Evolutionary conservation across 2,329 filamentous ascomycete species (phyloP), one percentile per base, ranked within the genome.

Genomic region (Acrocalymma vagum): DNA sequence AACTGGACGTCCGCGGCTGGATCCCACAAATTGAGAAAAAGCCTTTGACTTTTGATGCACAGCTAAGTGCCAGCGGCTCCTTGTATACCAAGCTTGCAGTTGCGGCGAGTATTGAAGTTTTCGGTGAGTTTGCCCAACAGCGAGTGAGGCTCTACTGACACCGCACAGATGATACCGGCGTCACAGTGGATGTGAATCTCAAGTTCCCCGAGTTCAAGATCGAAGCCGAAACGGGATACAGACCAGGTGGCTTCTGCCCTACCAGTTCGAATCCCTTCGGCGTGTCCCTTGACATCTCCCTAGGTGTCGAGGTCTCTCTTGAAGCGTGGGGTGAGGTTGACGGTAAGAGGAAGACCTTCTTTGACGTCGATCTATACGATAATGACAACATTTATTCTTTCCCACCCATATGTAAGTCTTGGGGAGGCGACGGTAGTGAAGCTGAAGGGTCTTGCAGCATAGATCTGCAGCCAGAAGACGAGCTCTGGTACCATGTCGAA

Each of bases 291-390:
- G 24, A 29, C 13, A 16, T 38, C 8, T 20, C 9, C 17, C 35
- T 38, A 5, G 35, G 35, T 9, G 25, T 15, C 9, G 35, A 38
- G 26, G 25, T 38, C 22, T 7, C 7, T 5, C 25, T 38, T 4
- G 17, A 18, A 5, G 35, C 8, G 5, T 38, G 35, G 35, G 15
- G 5, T 9, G 35, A 38, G 26, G 14, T 38, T 22, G 35, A 38
- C 10, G 35, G 35, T 8, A 30, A 38, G 4, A 13, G 25, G 11
- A 38, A 38, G 5, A 15, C 10, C 26, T 16, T 38, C 13, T 38
- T 38, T 26, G 35, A 38, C 5, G 35, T 38, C 16, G 35, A 38
- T 25, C 14, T 38, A 3, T 38, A 32, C 35, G 25, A 38, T n/a
- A 30, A 38, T 15, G 35, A 38, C 13, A 10, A 38, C 8, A 4